Evolutionary conservation across 192 early-diverging fungal genomes (phyloP), one percentile per base, ranked within the genome.

Genomic region (Coemansia sp.): DNA sequence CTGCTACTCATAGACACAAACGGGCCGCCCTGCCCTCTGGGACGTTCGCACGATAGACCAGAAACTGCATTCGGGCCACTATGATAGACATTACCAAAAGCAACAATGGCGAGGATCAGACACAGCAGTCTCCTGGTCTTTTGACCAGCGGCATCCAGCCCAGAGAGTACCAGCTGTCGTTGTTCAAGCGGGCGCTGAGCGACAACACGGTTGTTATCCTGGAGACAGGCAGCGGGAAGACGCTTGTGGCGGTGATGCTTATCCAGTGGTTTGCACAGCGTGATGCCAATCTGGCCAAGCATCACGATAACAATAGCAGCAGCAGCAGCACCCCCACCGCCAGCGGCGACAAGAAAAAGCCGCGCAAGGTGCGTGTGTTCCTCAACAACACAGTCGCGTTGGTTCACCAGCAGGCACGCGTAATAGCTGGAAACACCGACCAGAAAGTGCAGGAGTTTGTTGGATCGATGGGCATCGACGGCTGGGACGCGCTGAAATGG

Each of bases 181-280:
- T 98, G 37, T 90, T 87, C 63, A 63, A 82, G 47, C 82, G 84
- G 52, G 94, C 96, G 0, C 67, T 84, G 52, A 63, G 68, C 7
- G 74, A 79, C 3, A 98, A 98, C 78, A 85, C 93, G 39, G 92
- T 98, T 55, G 91, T 92, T 0, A 90, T 98, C 7, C 78, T 98
- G 62, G 92, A 95, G 72, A 98, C 97, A 0, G 97, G 97, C 9
- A 90, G 89, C 13, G 97, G 97, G 18, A 97, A 98, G 71, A 98
- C 97, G 11, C 79, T 98, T 1, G 90, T 95, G 18, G 87, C 95
- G 2, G 88, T 91, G 57, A 82, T 97, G 86, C 83, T 98, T 19
- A 90, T 97, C 49, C 88, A 91, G 72, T 86, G 94, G 71, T 86
- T 92, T 69, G 74, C 80, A 6, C 72, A 74, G 48, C 75, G 72